phyloP scores from a whole-genome alignment of 306 rosid genomes.

The Lathyrus tuberosus region DNA sequence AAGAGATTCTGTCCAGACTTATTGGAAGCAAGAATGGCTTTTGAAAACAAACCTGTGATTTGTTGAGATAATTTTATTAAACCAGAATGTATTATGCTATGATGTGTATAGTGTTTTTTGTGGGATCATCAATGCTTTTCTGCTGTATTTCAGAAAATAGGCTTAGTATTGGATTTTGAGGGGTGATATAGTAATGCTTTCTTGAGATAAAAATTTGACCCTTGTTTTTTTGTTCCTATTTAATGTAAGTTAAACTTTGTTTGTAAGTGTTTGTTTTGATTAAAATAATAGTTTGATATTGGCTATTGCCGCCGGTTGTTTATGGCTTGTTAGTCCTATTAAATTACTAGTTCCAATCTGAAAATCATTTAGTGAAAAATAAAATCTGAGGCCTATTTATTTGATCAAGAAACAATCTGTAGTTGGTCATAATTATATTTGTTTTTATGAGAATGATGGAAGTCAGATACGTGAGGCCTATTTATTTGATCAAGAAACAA shows the following conservation, averaged over 20 bases:
- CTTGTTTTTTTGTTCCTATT: neutral
- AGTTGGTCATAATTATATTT: neutral
- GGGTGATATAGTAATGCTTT: neutral
- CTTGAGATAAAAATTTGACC: neutral
- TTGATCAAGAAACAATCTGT: neutral
- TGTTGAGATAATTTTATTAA: constrained; percentile 31
- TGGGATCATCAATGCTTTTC: constrained; percentile 2
- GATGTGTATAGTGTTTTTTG: neutral
- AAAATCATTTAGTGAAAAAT: constrained; percentile 7
- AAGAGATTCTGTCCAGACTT: constrained; percentile 59
- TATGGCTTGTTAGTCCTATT: neutral
- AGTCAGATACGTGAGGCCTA: too few species aligned
- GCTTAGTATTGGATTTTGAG: neutral
- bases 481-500: too few species aligned
- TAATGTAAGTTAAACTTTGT: neutral
- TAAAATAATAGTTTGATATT: neutral
- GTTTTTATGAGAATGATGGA: too few species aligned
- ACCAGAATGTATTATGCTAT: neutral
- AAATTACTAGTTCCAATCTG: neutral
- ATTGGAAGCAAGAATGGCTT: constrained; percentile 63
- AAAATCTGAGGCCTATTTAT: neutral
- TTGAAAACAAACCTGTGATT: constrained; percentile 51
- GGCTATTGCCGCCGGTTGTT: neutral
- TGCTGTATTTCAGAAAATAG: neutral
- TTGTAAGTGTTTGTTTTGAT: neutral